Evolutionary conservation across 805 yeast species (phyloP), one percentile per base, ranked within the genome.

Genomic region (Blastobotrys attinorum): DNA sequence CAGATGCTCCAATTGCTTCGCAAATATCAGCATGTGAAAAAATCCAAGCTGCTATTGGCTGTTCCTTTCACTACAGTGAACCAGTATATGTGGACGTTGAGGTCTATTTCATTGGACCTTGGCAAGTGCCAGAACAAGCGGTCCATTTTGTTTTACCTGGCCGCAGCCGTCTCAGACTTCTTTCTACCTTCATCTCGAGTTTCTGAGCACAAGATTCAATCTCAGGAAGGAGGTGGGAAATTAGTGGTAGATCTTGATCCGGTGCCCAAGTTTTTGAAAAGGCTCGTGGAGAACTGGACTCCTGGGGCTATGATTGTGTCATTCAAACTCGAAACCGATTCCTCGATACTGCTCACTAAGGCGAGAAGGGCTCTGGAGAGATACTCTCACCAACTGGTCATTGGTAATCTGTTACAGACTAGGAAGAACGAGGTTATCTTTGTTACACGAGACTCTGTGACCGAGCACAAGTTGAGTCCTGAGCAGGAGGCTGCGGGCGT

Each of bases 91-190:
- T 90, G 85, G 71, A 86, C 96, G 0, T 69, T 92, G 51, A 77
- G 80, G 50, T 65, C 77, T 31, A 68, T 85, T 7, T 81, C 92
- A 1, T 71, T 72, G 49, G 69, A 72, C 35, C 61, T 90, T 56
- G 83, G 79, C 2, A 62, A 43, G 31, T 4, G 25, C 13, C 20
- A 39, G 29, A 17, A 39, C 43, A 34, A 43, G 72, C 3, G 67
- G 66, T 43, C 25, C 22, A 85, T 88, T 0, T 60, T 92, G 33
- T 86, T 90, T 59, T 92, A 82, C 59, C 70, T 92, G 42, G 98
- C 98, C 0, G 97, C 98, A 6, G 98, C 98, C 0, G 99, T 92
- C 0, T 85, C 96, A 5, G 99, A 92, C 61, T 92, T 92, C 64
- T 92, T 89, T 65, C 71, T 92, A 34, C 98, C 98, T 1, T 76